Base-by-base conservation (phyloP, 495 filamentous ascomycete genomes). In the Talaromyces ruber region DNA sequence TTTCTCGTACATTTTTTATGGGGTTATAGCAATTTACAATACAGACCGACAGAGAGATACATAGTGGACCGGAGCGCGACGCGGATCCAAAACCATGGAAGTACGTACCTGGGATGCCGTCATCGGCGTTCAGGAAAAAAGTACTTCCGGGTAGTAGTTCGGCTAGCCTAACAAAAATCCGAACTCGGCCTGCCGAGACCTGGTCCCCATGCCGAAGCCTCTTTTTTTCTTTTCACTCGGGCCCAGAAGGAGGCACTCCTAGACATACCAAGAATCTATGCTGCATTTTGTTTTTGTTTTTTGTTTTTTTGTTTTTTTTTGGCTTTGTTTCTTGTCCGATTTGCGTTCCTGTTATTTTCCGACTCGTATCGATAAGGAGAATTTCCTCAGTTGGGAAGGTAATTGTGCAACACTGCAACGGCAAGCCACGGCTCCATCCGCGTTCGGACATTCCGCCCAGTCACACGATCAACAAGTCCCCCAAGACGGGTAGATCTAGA, bases 401-500 rank as follows among this genome's bases (percentile, higher is more conserved):
- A 18, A 9, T 47, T 47, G 43, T 47, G 43, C 43, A 47, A 47
- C 43, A 6, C n/a, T 47, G 43, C 43, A 47, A 47, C 43, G 3
- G n/a, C 21, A 7, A 47, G 18, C 43, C 43, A 47, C n/a, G 6
- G 43, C 16, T 47, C 43, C n/a, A 47, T 47, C 51, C 51, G 51
- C 21, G 51, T 54, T 54, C 51, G 51, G 51, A 54, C 51, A 54
- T 54, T 24, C 51, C 51, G 24, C 7, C 51, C 24, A 54, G 51
- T 54, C 51, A 54, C 51, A 26, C 51, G 51, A 54, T 25, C 22
- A 26, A 54, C 51, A 4, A 54, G 51, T n/a, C 51, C 51, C 51
- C 51, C 51, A 54, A 54, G 51, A 54, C 51, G 51, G 51, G 22
- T 12, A 54, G 51, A 54, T 54, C 51, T 54, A 54, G 51, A 54